A percentile compares a stretch with the other conserved stretches of the same genome.
Evolutionary conservation across 2,329 filamentous ascomycete species (phyloP).

Genomic region (Stachybotrys chlorohalonatus): DNA sequence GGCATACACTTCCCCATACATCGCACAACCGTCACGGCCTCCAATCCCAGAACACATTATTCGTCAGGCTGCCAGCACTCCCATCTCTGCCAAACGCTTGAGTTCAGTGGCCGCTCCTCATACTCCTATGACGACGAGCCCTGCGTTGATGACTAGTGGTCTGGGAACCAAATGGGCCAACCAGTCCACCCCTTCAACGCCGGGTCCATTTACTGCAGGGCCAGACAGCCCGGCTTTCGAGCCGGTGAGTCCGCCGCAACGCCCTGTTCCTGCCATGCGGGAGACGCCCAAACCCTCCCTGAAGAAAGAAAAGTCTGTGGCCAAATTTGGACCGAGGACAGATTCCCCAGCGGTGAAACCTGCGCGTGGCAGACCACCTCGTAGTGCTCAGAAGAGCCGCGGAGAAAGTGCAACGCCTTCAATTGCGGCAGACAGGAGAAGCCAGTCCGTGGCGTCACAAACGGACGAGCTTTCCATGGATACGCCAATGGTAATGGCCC

Average conservation of each 20-base stretch:
- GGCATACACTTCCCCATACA: constrained; percentile 16
- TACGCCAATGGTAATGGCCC: constrained; percentile 25
- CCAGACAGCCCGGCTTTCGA: constrained; percentile 46
- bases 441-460: constrained; percentile 36
- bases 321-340: constrained; percentile 16
- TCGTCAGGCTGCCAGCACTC: constrained; percentile 24
- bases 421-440: constrained; percentile 25
- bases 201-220: constrained; percentile 27
- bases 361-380: constrained; percentile 24
- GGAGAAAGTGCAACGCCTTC: constrained; percentile 26
- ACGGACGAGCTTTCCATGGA: constrained; percentile 40
- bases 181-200: constrained; percentile 49
- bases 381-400: constrained; percentile 23
- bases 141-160: constrained; percentile 19
- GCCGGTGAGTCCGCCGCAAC: constrained; percentile 46
- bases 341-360: constrained; percentile 13
- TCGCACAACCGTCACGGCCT: constrained; percentile 22
- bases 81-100: constrained; percentile 9
- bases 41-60: constrained; percentile 32
- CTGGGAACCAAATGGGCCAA: constrained; percentile 52
- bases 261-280: constrained; percentile 25
- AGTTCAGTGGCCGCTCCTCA: constrained; percentile 10
- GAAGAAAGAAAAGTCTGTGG: constrained; percentile 20
- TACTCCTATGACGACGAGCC: constrained; percentile 23
- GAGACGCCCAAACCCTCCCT: constrained; percentile 15